Evolutionary conservation across 345 rosid genomes (phyloP), one percentile per base, ranked within the genome.

Genomic region (Passiflora organensis): DNA sequence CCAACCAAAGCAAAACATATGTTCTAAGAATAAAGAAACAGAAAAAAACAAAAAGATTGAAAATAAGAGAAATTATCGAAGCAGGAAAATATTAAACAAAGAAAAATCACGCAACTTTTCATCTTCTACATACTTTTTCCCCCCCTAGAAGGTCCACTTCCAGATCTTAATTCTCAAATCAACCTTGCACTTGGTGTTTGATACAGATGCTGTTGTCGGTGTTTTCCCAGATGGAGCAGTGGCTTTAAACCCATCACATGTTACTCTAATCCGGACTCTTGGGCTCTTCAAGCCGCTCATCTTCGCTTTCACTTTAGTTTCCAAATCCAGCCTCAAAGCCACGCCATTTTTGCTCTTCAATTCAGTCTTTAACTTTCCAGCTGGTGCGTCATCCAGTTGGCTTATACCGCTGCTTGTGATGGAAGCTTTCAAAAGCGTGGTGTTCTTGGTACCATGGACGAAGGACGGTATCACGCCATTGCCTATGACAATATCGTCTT

Each of bases 81-180:
- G 52, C 6, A 19, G 14, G 46, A 47, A n/a, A 14, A 32, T 21
- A 1, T 12, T 21, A 15, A 21, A 22, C 37, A 37, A 18, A 4
- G 16, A 57, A 24, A 11, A 38, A 28, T 44, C 59, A 61, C 43
- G 23, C 63, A 13, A 45, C 16, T 41, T 14, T 22, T 49, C 22
- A 19, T 21, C 28, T 13, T 6, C 21, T 0, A 37, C 8, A 10
- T 6, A 17, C 16, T 10, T 32, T 19, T 8, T 13, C 25, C 8
- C 8, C 34, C 34, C 8, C 41, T 13, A 68, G 43, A 91, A 73
- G 46, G 82, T 80, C 82, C 85, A 76, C 51, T 84, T 87, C 97
- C 96, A 91, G 75, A 91, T 79, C 88, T 84, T 91, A 69, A 87
- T 47, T 61, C 82, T 79, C 51, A 78, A 60, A 56, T 91, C 95